Evolutionary conservation across 1,139 yeast species (phyloP).

Genomic region (Lodderomyces parapsilosis): DNA sequence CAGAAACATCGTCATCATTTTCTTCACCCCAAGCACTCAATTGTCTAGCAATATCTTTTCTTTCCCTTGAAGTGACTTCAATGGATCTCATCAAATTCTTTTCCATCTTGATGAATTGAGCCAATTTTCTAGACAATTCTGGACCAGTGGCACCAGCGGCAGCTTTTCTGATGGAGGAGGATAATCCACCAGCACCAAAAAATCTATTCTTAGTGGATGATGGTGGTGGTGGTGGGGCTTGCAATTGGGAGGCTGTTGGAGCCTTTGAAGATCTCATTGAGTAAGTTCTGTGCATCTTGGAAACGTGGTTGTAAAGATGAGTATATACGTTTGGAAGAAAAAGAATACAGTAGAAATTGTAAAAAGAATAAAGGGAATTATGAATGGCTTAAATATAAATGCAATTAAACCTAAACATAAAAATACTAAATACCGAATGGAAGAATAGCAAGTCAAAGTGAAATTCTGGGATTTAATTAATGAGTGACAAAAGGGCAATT

Average conservation of each 20-base stretch:
- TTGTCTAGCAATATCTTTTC: slow-evolving; percentile 96
- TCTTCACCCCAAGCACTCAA: slow-evolving; percentile 97
- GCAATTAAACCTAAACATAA: background rate
- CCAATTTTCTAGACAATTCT: slow-evolving; percentile 86
- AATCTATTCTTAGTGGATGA: slow-evolving; percentile 74
- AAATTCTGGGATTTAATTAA: too few species aligned
- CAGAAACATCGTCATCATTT: slow-evolving; percentile 95
- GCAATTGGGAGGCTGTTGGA: slow-evolving; percentile 94
- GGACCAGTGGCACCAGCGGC: slow-evolving; percentile 96
- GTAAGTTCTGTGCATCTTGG: slow-evolving; percentile 92
- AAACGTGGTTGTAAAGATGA: too few species aligned
- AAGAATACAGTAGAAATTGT: background rate
- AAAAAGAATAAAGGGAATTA: background rate
- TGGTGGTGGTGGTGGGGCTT: slow-evolving; percentile 91
- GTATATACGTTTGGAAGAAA: too few species aligned
- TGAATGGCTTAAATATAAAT: background rate
- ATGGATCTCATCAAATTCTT: slow-evolving; percentile 93
- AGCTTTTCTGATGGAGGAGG: slow-evolving; percentile 77
- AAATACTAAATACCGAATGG: background rate
- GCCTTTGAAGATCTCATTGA: slow-evolving; percentile 94
- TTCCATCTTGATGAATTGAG: slow-evolving; percentile 91
- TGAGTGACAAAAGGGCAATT: too few species aligned
- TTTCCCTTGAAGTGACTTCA: slow-evolving; percentile 91
- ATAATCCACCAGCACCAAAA: slow-evolving; percentile 87
- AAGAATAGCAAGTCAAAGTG: slow-evolving; percentile 1